phyloP scores from a whole-genome alignment of 148 eudicot species.

The Rhododendron molle region DNA sequence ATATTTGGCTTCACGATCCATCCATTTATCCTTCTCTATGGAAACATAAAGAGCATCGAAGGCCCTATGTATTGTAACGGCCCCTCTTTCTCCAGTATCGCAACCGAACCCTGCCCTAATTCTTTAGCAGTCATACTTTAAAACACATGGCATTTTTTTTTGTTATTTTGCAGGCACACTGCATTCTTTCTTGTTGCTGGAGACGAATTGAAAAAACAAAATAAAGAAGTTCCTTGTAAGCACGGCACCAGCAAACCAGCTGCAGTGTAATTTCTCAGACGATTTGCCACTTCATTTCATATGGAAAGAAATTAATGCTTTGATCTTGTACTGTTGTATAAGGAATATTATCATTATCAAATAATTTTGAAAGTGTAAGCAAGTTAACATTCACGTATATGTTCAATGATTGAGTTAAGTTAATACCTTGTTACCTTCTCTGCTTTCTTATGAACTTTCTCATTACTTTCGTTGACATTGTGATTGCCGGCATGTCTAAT shows the following conservation, averaged over 20 bases:
- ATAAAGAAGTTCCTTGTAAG: conserved; percentile 44
- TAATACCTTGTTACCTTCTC: neutral
- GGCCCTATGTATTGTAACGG: neutral
- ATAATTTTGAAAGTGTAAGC: neutral
- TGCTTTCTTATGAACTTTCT: neutral
- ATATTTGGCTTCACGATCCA: neutral
- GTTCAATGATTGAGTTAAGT: neutral
- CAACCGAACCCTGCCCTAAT: neutral
- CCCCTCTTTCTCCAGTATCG: neutral
- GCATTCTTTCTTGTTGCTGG: conserved; percentile 96
- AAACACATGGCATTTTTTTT: neutral
- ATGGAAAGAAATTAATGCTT: neutral
- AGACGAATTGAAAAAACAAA: conserved; percentile 66
- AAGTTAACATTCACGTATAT: neutral
- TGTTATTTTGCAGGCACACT: conserved; percentile 59
- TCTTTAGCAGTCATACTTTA: neutral
- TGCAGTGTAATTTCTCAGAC: conserved; percentile 16
- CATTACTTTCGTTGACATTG: neutral
- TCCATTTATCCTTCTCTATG: neutral
- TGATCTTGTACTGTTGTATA: neutral
- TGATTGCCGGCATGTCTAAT: neutral
- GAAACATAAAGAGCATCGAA: neutral
- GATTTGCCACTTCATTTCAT: conserved; percentile 1
- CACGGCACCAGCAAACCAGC: conserved; percentile 40
- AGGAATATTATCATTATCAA: neutral